Conservation (phyloP, 2,329 filamentous ascomycete species). For the Colletotrichum echinochloae region DNA sequence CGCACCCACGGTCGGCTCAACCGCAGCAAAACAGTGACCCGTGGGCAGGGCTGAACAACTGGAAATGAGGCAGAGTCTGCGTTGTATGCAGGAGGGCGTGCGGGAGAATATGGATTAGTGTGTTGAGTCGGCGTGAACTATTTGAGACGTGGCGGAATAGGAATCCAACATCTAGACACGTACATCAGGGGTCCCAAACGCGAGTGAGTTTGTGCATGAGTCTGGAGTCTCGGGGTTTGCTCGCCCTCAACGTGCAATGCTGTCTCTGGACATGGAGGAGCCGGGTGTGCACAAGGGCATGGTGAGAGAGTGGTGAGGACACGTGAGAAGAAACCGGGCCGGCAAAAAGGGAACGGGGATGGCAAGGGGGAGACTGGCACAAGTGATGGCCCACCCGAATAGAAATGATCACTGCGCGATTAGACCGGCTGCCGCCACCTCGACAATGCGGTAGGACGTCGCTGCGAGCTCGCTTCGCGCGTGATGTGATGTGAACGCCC, state of each 20-base stretch:
- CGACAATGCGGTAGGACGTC: background rate
- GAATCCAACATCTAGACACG: constrained; percentile 1
- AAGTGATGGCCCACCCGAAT: background rate
- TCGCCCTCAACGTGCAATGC: background rate
- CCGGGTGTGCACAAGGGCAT: background rate
- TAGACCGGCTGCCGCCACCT: background rate
- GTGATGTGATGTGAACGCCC: too few species aligned
- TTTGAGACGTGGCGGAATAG: background rate
- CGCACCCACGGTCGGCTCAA: constrained; percentile 49
- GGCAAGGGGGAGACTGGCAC: background rate
- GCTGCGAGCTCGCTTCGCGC: background rate
- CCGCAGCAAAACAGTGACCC: constrained; percentile 59
- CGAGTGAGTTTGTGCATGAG: constrained; percentile 18
- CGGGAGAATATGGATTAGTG: background rate
- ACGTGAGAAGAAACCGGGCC: background rate
- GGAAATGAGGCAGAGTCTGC: constrained; percentile 55
- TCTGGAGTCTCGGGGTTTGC: constrained; percentile 22
- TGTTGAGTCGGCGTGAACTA: background rate
- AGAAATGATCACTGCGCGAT: background rate
- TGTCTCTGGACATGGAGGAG: background rate
- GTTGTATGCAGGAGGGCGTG: background rate
- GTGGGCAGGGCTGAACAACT: constrained; percentile 65
- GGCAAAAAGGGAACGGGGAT: background rate
- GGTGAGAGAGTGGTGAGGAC: background rate
- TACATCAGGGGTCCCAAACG: background rate